Base-by-base conservation (phyloP, 2,329 filamentous ascomycete genomes). In the Colletotrichum sp. region DNA sequence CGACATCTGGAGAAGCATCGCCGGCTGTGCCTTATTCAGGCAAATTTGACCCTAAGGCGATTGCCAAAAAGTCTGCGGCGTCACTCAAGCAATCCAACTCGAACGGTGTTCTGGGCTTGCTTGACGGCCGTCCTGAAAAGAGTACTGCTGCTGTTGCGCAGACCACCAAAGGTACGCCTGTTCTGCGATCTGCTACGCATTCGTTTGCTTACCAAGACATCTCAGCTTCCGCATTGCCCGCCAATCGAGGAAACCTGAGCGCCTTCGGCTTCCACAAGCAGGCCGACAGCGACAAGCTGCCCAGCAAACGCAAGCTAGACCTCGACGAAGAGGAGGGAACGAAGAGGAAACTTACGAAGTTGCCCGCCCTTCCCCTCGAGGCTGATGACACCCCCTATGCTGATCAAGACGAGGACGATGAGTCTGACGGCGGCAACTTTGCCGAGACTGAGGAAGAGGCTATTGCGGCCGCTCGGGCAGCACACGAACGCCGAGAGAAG, bases 241-340 rank as follows among this genome's bases (percentile, higher is more conserved):
- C 93, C 84, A 92, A 91, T 76, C 92, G 91, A 79, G 90, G 91
- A 66, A 96, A 96, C 81, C 91, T 97, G 64, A 94, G 94, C 82
- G 93, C 93, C 36, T 98, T 98, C 81, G 96, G 96, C 4, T 92
- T 98, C 75, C 89, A 90, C 74, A 97, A 95, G 82, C 88, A 67
- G 85, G 36, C 87, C 65, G 95, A 95, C 69, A 84, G 84, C 27
- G 93, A 95, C 67, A 95, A 94, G 80, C 84, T 90, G 5, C 88
- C 91, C 6, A 88, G 91, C 25, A 95, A 95, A 81, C 93, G 93
- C 79, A 95, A 94, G 76, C 88, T 98, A 27, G 93, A 96, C 79
- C 93, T 98, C 79, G 96, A 94, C 76, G 96, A 98, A 81, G 96
- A 98, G 80, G 95, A 98, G 80, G 93, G 92, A 36, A 94, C 93